Evolutionary conservation across 139 green algal species (phyloP).

Genomic region (Diplosphaera chodatii): DNA sequence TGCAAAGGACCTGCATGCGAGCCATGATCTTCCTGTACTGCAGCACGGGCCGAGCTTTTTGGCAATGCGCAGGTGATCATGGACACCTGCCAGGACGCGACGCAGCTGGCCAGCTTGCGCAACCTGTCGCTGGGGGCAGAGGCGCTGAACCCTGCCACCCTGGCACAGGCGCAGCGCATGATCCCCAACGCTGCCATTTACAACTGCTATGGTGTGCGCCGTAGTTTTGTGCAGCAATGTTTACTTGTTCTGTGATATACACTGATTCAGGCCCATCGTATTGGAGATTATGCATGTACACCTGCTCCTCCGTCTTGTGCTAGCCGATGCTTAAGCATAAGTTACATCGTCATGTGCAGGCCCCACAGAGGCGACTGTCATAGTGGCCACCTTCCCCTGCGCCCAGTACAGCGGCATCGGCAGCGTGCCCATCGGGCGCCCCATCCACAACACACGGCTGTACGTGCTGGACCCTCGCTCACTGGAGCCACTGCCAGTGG

Average conservation of each 20-base stretch:
- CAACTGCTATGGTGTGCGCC: conserved; percentile 4
- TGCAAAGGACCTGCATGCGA: too few relatives aligned
- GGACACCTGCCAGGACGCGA: conserved; percentile 1
- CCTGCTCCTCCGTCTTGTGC: too few relatives aligned
- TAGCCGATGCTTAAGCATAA: too few relatives aligned
- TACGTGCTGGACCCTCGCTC: conserved; percentile 39
- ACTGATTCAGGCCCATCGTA: too few relatives aligned
- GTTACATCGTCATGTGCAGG: too few relatives aligned
- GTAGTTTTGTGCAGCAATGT: too few relatives aligned
- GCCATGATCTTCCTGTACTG: too few relatives aligned
- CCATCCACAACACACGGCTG: conserved; percentile 32
- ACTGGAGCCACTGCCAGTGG: conserved; percentile 22
- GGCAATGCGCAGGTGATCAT: conserved; percentile 5
- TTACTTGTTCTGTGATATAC: too few relatives aligned
- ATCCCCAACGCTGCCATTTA: conserved; percentile 4
- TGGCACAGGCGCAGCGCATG: neutral
- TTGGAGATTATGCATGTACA: too few relatives aligned
- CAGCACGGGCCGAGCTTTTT: too few relatives aligned
- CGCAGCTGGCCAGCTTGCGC: neutral
- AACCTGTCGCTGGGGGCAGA: conserved; percentile 2
- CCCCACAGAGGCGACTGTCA: conserved; percentile 13
- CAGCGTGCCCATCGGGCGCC: conserved; percentile 25
- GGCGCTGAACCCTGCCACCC: conserved; percentile 1
- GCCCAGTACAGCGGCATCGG: neutral
- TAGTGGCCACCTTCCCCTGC: neutral